Evolutionary conservation across 2,329 filamentous ascomycete species (phyloP).

Genomic region (Trichoderma endophyticum): DNA sequence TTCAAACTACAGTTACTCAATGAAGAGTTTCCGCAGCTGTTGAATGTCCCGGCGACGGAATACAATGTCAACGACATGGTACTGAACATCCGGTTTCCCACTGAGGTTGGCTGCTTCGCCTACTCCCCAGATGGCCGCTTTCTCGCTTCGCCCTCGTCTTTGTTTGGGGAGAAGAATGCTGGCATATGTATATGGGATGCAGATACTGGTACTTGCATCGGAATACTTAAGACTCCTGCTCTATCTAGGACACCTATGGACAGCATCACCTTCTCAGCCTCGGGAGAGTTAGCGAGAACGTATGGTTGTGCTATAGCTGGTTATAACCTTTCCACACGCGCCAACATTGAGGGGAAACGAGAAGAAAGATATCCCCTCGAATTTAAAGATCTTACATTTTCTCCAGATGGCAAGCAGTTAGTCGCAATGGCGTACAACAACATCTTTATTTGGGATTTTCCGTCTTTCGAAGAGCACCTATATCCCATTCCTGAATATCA

Average conservation of each 20-base stretch:
- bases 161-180: too few relatives aligned
- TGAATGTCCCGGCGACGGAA: neutral
- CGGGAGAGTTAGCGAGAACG: neutral
- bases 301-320: too few relatives aligned
- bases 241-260: too few relatives aligned
- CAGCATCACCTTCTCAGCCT: neutral
- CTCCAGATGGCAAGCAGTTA: neutral
- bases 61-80: neutral
- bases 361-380: too few relatives aligned
- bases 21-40: neutral
- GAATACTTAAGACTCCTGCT: neutral
- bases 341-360: too few relatives aligned
- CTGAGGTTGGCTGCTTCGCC: too few relatives aligned
- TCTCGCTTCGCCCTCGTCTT: too few relatives aligned
- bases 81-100: neutral
- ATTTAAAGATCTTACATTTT: neutral
- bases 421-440: accelerated
- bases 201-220: accelerated
- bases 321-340: too few relatives aligned
- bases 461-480: neutral
- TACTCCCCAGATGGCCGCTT: too few relatives aligned
- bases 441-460: neutral
- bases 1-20: neutral
- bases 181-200: neutral
- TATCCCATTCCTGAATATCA: neutral